Evolutionary conservation across 805 yeast species (phyloP).

Genomic region (Candida ponderosae): DNA sequence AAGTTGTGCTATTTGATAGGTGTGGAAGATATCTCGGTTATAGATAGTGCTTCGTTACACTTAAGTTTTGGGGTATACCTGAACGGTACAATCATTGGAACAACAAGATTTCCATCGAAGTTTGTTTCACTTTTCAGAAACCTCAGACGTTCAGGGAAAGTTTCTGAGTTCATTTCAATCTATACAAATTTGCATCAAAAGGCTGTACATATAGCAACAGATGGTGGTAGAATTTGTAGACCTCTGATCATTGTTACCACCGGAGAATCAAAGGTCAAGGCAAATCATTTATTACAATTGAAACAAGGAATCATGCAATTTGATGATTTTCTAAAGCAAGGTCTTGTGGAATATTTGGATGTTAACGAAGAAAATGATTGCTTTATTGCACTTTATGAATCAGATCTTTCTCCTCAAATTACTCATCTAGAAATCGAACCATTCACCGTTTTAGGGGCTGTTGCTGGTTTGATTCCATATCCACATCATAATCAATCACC

Average conservation of each 20-base stretch:
- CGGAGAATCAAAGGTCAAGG: conserved; percentile 62
- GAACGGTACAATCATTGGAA: conserved; percentile 92
- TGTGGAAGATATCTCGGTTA: conserved; percentile 74
- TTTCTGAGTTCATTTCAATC: conserved; percentile 87
- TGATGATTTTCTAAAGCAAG: conserved; percentile 81
- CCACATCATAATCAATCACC: conserved; percentile 93
- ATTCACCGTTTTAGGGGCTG: conserved; percentile 86
- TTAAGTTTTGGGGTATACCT: conserved; percentile 76
- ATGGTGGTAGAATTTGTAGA: conserved; percentile 97
- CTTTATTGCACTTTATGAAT: conserved; percentile 84
- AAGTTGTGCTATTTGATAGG: conserved; percentile 76
- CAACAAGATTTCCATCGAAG: conserved; percentile 77
- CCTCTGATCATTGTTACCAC: conserved; percentile 84
- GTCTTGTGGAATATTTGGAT: conserved; percentile 91
- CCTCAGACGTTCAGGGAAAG: conserved; percentile 75
- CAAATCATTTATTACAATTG: conserved; percentile 58
- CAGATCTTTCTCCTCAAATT: conserved; percentile 40
- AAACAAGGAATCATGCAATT: conserved; percentile 70
- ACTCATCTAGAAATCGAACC: conserved; percentile 97
- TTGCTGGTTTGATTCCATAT: conserved; percentile 86
- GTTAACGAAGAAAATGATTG: conserved; percentile 97
- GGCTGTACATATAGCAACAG: conserved; percentile 97
- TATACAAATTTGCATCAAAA: conserved; percentile 83
- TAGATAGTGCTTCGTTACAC: conserved; percentile 81
- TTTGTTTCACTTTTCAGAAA: conserved; percentile 75